Percentiles rank a stretch among this genome's conserved stretches.
Evolutionary conservation across 768 basidiomycete genomes (phyloP).

Genomic region (Mrakia blollopis): DNA sequence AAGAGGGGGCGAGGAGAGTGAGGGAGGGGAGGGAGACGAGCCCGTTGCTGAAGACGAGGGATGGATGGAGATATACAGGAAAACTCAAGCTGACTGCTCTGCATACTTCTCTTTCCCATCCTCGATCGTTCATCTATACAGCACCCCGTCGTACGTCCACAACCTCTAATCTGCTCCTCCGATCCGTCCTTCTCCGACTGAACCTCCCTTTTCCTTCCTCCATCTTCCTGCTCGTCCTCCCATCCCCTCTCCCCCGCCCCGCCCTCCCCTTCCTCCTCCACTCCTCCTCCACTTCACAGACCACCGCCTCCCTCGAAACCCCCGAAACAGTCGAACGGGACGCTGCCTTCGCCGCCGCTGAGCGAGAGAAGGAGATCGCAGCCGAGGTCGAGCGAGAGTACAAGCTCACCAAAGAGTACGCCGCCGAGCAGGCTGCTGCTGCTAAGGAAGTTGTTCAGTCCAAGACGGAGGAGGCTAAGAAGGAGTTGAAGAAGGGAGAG

Average conservation of each 20-base stretch:
- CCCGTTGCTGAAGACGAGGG: too few relatives aligned
- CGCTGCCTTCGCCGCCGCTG: not conserved
- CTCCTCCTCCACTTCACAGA: not conserved
- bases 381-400: constrained; percentile 10
- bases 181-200: not conserved
- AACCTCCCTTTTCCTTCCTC: not conserved
- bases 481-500: constrained; percentile 3
- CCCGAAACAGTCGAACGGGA: constrained; percentile 21
- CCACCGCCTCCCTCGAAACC: not conserved
- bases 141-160: not conserved
- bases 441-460: constrained; percentile 7
- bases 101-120: not conserved
- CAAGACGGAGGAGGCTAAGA: constrained; percentile 22
- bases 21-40: too few relatives aligned
- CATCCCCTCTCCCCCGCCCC: not conserved
- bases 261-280: not conserved
- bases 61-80: not conserved
- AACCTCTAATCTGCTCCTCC: not conserved
- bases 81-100: too few relatives aligned
- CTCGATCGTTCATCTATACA: not conserved
- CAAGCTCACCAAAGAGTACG: not conserved
- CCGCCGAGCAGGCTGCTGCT: not conserved
- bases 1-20: too few relatives aligned
- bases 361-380: constrained; percentile 11
- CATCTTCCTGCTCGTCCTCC: too few relatives aligned